Percentiles rank a stretch among this genome's conserved stretches.
phyloP scores from a whole-genome alignment of 1,284 basidiomycete species.

The Mycena sp. region DNA sequence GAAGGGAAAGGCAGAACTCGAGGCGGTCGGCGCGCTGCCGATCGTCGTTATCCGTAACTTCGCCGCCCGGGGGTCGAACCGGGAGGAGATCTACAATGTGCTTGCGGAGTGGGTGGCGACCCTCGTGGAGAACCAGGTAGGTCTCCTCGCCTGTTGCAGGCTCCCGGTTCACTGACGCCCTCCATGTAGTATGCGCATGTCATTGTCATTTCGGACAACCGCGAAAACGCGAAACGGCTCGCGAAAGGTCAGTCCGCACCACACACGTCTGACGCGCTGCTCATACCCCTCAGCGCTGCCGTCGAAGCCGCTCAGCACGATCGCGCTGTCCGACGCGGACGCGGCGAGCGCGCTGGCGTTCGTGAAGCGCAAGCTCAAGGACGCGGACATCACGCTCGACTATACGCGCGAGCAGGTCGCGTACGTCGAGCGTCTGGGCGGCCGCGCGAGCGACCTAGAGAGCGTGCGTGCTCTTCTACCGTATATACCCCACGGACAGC shows the following conservation, averaged over 20 bases:
- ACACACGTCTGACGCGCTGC: not conserved
- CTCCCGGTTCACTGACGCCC: not conserved
- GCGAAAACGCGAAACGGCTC: constrained; percentile 86
- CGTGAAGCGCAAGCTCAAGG: constrained; percentile 82
- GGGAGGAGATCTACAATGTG: constrained; percentile 79
- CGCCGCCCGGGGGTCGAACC: constrained; percentile 69
- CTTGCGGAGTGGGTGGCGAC: constrained; percentile 89
- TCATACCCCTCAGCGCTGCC: constrained; percentile 72
- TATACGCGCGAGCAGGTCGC: constrained; percentile 16
- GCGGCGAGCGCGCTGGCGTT: constrained; percentile 81
- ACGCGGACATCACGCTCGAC: constrained; percentile 61
- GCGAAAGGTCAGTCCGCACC: constrained; percentile 66
- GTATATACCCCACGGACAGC: too few relatives aligned
- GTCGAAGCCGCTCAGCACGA: constrained; percentile 83
- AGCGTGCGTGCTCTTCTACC: constrained; percentile 61
- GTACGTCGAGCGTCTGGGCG: constrained; percentile 77
- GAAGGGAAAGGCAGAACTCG: constrained; percentile 15
- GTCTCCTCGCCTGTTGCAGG: constrained; percentile 27
- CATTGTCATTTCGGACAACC: constrained; percentile 90
- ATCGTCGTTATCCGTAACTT: constrained; percentile 69
- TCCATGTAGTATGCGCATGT: constrained; percentile 82
- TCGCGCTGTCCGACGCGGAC: constrained; percentile 89
- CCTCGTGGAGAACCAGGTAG: constrained; percentile 81
- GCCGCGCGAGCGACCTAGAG: constrained; percentile 88
- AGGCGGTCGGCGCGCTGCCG: constrained; percentile 13